A percentile compares a stretch with the other conserved stretches of the same genome.
These are phyloP conservation scores for Gossypium ekmanianum DNA, from an alignment of 345 rosid genomes.

Conservation along the genomic window DNA sequence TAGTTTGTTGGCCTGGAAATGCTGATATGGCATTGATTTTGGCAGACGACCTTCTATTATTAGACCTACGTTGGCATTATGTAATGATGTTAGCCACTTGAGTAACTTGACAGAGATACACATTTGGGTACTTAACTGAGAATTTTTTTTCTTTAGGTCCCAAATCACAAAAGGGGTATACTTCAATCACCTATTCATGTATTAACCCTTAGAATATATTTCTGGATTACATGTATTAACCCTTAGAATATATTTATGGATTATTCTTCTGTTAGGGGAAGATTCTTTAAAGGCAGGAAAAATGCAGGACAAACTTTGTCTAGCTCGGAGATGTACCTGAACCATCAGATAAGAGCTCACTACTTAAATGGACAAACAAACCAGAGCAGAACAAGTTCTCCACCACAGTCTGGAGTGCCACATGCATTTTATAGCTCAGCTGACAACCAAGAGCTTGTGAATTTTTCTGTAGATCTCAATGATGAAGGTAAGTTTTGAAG, in stretches of 20 bases:
- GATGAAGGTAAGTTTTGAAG: conserved; percentile 10
- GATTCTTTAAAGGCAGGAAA: conserved; percentile 51
- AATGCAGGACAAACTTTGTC: conserved; percentile 45
- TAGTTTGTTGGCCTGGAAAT: not conserved
- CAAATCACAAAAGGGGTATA: not conserved
- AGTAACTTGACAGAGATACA: not conserved
- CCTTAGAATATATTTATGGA: not conserved
- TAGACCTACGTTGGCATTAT: not conserved
- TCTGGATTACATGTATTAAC: not conserved
- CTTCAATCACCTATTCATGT: not conserved
- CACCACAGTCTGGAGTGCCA: conserved; percentile 40
- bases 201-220: not conserved
- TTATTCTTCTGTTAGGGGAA: conserved; percentile 39
- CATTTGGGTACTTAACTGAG: not conserved
- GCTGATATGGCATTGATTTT: not conserved
- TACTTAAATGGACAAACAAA: conserved; percentile 46
- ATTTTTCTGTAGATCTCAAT: conserved; percentile 10
- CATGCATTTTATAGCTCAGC: conserved; percentile 28
- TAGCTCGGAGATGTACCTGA: conserved; percentile 52
- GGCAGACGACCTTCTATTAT: not conserved
- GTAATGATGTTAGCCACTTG: not conserved
- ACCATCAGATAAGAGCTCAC: conserved; percentile 41
- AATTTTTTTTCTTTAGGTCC: not conserved
- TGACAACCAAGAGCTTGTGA: conserved; percentile 29
- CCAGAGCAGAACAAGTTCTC: conserved; percentile 32